Base-by-base conservation (phyloP, 1,139 yeast species). In the Tardiomyces blankii region DNA sequence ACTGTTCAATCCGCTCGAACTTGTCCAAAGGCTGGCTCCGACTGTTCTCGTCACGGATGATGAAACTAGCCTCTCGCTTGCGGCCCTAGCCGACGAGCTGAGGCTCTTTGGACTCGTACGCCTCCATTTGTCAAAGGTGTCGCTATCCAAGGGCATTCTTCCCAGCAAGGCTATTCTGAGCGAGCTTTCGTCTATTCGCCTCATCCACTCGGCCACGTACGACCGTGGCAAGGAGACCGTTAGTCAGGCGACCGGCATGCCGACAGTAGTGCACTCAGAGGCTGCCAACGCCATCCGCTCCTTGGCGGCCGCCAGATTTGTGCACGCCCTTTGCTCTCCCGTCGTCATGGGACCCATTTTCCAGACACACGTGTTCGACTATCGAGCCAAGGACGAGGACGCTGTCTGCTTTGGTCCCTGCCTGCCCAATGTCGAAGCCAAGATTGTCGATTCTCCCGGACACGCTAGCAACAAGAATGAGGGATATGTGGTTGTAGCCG, bases 351-450 rank as follows among this genome's bases (percentile, higher is more conserved):
- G 67, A 35, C 67, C 71, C 1, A 42, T 68, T 3, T 53, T 62
- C 27, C 70, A 68, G 48, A 66, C 72, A 2, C 49, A 55, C 23
- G 47, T 58, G 14, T 63, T 59, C 43, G 72, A 68, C 53, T 68
- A 68, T 50, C 54, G 72, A 12, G 38, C 49, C 18, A 19, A 48
- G 32, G 41, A 48, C 38, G 48, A 48, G 39, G 54, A 52, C 11
- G 51, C 51, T 3, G 53, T 58, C 28, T 54, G 51, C 39, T 60
- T 60, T 48, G 71, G 71, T 2, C 62, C 70, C 2, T 61, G 64
- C 2, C 50, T 62, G 19, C 65, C 67, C 0, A 60, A 63, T 14
- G 42, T 57, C 8, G 68, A 64, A 44, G 51, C 57, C n/a, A 53
- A 54, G 39, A 42, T 28, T 5, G 28, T 13, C 14, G 48, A 45